Evolutionary conservation across 2,329 filamentous ascomycete genomes (phyloP).

Genomic region (Pyrenochaeta sp.): DNA sequence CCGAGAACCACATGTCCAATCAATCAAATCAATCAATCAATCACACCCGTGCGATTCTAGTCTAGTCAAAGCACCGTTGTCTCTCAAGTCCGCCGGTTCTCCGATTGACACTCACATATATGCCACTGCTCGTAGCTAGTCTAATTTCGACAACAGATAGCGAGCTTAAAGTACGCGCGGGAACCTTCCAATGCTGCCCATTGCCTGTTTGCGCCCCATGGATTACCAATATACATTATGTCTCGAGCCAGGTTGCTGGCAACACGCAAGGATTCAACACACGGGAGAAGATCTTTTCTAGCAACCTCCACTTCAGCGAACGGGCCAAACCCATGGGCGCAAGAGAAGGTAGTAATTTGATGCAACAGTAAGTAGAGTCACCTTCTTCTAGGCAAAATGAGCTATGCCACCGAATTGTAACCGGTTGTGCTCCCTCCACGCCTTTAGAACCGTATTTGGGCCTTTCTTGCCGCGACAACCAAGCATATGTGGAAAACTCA

Average conservation of each 20-base stretch:
- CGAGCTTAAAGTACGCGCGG: not conserved
- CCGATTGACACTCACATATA: not conserved
- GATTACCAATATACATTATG: not conserved
- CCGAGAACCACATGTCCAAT: not conserved
- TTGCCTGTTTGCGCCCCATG: not conserved
- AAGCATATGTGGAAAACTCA: not conserved
- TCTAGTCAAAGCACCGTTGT: not conserved
- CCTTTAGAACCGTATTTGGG: not conserved
- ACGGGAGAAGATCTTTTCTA: not conserved
- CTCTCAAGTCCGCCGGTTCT: not conserved
- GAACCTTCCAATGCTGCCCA: not conserved
- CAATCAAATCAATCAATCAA: not conserved
- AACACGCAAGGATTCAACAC: not conserved
- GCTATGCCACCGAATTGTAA: not conserved
- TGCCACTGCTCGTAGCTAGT: not conserved
- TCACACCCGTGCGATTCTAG: not conserved
- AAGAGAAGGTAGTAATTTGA: not conserved
- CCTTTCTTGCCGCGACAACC: not conserved
- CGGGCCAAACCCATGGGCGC: not conserved
- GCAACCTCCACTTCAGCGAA: not conserved
- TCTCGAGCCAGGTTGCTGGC: not conserved
- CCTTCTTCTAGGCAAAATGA: no score
- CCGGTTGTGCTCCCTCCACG: not conserved
- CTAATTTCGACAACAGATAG: not conserved
- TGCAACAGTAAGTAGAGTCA: not conserved